phyloP scores from a whole-genome alignment of 2,329 filamentous ascomycete species.

The Aspergillus sp. region DNA sequence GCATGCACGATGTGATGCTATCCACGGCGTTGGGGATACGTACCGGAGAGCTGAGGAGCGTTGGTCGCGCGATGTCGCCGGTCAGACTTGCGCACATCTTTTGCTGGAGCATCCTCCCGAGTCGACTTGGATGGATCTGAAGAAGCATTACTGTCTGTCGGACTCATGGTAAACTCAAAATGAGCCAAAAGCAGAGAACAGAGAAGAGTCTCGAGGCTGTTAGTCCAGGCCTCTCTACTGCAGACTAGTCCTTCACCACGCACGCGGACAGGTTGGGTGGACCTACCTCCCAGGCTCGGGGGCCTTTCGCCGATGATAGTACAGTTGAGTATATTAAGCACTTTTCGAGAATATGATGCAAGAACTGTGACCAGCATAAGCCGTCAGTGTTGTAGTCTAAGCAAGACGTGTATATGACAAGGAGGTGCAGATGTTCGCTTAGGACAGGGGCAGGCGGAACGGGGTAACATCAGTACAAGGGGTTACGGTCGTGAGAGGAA shows the following conservation, averaged over 20 bases:
- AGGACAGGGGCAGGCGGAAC: background rate
- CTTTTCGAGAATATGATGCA: too few relatives aligned
- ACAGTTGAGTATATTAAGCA: too few relatives aligned
- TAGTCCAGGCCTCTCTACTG: background rate
- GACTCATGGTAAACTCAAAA: slow-evolving; percentile 6
- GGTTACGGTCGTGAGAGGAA: background rate
- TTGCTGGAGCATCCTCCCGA: slow-evolving; percentile 1
- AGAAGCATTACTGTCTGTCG: slow-evolving; percentile 12
- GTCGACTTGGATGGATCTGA: slow-evolving; percentile 6
- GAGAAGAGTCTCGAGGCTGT: background rate
- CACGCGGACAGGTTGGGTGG: background rate
- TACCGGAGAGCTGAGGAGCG: slow-evolving; percentile 9
- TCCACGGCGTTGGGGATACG: slow-evolving; percentile 1
- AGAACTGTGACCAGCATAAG: too few relatives aligned
- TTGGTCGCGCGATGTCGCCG: slow-evolving; percentile 1
- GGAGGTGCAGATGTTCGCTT: background rate
- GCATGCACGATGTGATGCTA: background rate
- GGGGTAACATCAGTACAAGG: background rate
- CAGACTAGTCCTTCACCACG: background rate
- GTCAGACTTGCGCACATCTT: background rate
- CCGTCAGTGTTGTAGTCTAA: too few relatives aligned
- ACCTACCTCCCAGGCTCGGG: slow-evolving; percentile 6
- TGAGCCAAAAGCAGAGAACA: background rate
- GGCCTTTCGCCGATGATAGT: background rate
- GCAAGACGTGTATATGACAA: background rate